Conservation (phyloP, 129 eudicot species). For the Apium graveolens region DNA sequence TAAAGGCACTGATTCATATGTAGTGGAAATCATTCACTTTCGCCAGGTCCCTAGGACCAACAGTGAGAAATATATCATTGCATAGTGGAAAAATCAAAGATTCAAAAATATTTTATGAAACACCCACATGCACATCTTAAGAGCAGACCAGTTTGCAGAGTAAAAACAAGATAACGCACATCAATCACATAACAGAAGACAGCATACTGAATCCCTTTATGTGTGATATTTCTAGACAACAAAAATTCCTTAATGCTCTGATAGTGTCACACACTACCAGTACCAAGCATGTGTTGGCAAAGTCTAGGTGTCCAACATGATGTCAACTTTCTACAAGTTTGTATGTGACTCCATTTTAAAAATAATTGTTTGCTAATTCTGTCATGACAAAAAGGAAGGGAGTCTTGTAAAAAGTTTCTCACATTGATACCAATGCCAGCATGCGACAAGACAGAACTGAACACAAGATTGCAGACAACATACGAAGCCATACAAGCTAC, state of each 20-base stretch:
- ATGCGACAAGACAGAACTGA: slow-evolving; percentile 3
- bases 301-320: background rate
- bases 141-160: background rate
- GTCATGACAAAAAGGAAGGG: background rate
- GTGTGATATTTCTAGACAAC: background rate
- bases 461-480: slow-evolving; percentile 11
- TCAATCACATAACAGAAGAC: background rate
- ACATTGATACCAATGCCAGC: slow-evolving; percentile 15
- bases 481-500: slow-evolving; percentile 5
- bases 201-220: background rate
- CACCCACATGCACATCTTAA: background rate
- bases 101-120: background rate
- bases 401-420: background rate
- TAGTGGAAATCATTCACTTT: background rate
- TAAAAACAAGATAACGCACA: background rate
- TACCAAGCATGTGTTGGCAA: background rate
- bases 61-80: background rate
- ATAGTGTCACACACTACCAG: background rate
- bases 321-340: background rate
- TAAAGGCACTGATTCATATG: background rate
- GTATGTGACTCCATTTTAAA: background rate
- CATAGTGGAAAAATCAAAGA: background rate
- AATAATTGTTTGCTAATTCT: background rate
- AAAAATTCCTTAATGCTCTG: no score
- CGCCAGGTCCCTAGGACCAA: background rate